Evolutionary conservation across 768 basidiomycete species (phyloP), one percentile per base, ranked within the genome.

Genomic region (Boletus rubropictus): DNA sequence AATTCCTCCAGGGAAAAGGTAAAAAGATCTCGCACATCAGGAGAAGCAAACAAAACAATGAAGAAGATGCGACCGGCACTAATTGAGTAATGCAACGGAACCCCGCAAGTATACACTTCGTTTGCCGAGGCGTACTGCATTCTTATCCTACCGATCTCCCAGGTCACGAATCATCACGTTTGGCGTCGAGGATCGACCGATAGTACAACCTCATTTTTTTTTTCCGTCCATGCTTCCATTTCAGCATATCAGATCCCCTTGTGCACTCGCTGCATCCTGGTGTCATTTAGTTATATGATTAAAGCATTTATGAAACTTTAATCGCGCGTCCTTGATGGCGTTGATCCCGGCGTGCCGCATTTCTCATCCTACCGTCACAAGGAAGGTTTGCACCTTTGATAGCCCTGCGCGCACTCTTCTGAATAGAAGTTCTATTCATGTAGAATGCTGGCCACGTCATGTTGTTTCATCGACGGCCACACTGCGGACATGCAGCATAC

Each of bases 221-320:
- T 51, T 59, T 44, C 25, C 46, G 46, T 49, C 48, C 48, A 24
- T 32, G 40, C 35, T 46, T 51, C 48, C 58, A 54, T 60, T 52
- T 59, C 60, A 62, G 51, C 60, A 57, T 49, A n/a, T 52, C 20
- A 48, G 48, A 45, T 47, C 29, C 48, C 46, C 28, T 35, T 49
- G 38, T 34, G 31, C 46, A 53, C 48, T 55, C 42, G 53, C 43
- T 33, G 47, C 48, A 46, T 61, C 33, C 25, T 52, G 46, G 40
- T 35, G 56, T 55, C 50, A 52, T 63, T 50, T 43, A 46, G 48
- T 49, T 49, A 54, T 56, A 61, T 52, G 51, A 63, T 52, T 33
- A 48, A 52, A 42, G 42, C 41, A 51, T 42, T 52, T 62, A 64
- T 63, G 61, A 63, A 63, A 63, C 60, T 48, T 51, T 61, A 63